Evolutionary conservation across 2,329 filamentous ascomycete genomes (phyloP), one percentile per base, ranked within the genome.

Genomic region (Venturia oleaginea): DNA sequence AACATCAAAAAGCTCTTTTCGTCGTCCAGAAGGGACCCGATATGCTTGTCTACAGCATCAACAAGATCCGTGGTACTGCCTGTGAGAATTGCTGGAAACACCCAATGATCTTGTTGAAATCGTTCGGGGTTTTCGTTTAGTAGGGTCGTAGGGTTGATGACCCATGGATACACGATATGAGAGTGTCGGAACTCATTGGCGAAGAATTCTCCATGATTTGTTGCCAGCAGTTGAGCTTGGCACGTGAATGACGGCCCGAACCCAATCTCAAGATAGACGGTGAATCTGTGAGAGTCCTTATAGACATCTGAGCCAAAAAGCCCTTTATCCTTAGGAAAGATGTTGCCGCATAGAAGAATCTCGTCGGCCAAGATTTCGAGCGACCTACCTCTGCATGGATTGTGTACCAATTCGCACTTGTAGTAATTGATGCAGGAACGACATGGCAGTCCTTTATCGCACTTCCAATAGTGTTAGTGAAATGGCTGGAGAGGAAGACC

Each of bases 361-460:
- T 43, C 32, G 32, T 65, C 64, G 0, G 71, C 68, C 5, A 75
- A 66, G 46, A 74, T 68, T 1, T 69, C 68, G 1, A 76, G 67
- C 4, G 71, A 62, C 32, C 69, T 70, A 24, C 75, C 71, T 32
- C 75, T 72, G 64, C 75, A 76, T 10, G 75, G 75, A 40, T 71
- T 67, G 6, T 73, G 71, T 54, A 75, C 64, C 34, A 76, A 67
- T 51, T 76, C 72, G 27, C 70, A 69, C 64, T 74, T 75, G 69
- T 71, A 77, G 63, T 76, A 71, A 27, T 75, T 71, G 30, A 76
- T 67, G 59, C 75, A 77, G 1, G 74, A 69, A 43, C 70, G 72
- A 69, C 75, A 77, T 13, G 75, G 75, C 42, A 71, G 74, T 0
- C 75, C 75, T n/a, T 71, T 69, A 60, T 77, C 75, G 61, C 75